These are phyloP conservation scores for Candida neerlandica DNA, from an alignment of 1,139 yeast genomes.

Conservation along the genomic window DNA sequence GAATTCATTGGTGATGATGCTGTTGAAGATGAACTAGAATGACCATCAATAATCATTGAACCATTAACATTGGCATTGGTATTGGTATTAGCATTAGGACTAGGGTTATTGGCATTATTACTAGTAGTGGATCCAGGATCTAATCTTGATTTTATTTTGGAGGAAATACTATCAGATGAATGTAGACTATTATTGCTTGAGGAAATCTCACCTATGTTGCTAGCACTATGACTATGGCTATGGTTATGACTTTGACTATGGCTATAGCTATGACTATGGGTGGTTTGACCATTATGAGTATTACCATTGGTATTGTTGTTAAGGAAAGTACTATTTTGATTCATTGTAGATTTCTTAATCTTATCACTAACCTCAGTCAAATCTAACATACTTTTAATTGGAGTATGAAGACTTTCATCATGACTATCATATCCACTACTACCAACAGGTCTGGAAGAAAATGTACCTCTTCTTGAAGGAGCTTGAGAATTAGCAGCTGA, in stretches of 20 bases:
- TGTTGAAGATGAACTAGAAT: not conserved
- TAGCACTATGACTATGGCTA: not conserved
- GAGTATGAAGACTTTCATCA: conserved; percentile 26
- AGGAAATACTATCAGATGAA: conserved; percentile 10
- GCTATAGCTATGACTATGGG: not conserved
- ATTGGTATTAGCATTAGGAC: conserved; percentile 1
- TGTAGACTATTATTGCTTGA: conserved; percentile 11
- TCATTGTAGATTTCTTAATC: not conserved
- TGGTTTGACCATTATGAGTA: not conserved
- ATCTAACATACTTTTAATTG: conserved; percentile 46
- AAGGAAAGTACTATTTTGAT: not conserved
- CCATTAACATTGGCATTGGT: not conserved
- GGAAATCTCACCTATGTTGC: not conserved
- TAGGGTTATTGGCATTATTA: conserved; percentile 1
- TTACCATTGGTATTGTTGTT: not conserved
- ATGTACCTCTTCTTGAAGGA: conserved; percentile 40
- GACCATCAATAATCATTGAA: not conserved
- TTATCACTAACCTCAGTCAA: conserved; percentile 20
- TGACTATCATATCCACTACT: conserved; percentile 10
- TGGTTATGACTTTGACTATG: not conserved
- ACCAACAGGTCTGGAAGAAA: conserved; percentile 14
- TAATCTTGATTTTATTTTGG: conserved; percentile 17
- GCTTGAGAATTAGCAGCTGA: conserved; percentile 32
- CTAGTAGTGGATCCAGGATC: conserved; percentile 7
- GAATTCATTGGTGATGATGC: conserved; percentile 1